Conservation (phyloP, 2,329 filamentous ascomycete species). For the Fusarium pseudonygamai region DNA sequence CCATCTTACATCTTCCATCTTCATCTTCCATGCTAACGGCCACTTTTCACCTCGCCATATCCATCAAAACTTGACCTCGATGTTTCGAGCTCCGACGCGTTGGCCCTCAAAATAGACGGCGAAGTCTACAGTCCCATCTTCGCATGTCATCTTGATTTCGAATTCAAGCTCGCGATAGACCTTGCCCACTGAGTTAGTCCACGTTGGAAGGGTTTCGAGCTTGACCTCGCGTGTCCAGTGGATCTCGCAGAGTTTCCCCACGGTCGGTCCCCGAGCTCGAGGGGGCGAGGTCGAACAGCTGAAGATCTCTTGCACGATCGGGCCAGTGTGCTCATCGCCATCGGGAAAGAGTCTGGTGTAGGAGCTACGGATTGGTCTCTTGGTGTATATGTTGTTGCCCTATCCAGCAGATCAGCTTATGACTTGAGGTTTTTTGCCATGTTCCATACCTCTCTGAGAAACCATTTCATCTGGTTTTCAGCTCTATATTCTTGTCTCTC, state of each 20-base stretch:
- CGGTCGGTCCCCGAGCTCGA: neutral
- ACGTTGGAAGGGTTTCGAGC: slow-evolving; percentile 4
- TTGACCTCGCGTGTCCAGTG: slow-evolving; percentile 22
- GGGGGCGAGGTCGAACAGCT: no score
- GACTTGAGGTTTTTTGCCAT: neutral
- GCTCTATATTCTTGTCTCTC: neutral
- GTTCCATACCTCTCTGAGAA: neutral
- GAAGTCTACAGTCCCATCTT: slow-evolving; percentile 38
- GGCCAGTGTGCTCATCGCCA: no score
- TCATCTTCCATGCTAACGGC: no score
- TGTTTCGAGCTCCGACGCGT: slow-evolving; percentile 22
- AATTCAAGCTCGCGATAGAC: neutral
- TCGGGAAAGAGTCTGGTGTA: no score
- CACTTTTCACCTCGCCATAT: no score
- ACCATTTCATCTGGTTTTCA: neutral
- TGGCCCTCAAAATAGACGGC: slow-evolving; percentile 13
- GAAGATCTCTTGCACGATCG: no score
- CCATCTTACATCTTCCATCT: no score
- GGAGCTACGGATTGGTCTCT: no score
- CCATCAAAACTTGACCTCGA: slow-evolving; percentile 20
- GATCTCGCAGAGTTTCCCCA: slow-evolving; percentile 31
- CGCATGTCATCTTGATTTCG: slow-evolving; percentile 32
- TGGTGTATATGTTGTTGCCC: no score
- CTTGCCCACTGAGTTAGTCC: slow-evolving; percentile 16
- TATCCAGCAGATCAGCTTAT: no score